These are phyloP conservation scores for Russula brevipes DNA, from an alignment of 768 basidiomycete genomes.

Conservation along the genomic window DNA sequence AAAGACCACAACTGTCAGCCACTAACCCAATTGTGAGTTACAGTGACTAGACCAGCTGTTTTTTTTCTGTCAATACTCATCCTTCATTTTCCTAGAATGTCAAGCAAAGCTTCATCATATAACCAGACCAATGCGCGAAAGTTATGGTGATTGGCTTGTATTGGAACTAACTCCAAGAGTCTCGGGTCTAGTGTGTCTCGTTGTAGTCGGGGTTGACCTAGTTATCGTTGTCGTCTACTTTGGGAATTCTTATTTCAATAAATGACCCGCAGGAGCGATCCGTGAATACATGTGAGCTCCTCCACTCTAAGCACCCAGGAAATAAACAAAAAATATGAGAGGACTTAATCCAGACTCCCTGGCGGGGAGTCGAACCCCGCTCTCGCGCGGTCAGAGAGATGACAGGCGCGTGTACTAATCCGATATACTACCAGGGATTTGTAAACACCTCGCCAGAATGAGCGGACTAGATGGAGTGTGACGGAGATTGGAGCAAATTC, in stretches of 20 bases:
- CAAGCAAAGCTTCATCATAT: conserved; percentile 9
- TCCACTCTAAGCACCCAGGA: not conserved
- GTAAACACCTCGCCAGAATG: too few species aligned
- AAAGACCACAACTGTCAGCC: conserved; percentile 69
- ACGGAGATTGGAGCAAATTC: too few species aligned
- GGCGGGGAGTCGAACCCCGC: conserved; percentile 36
- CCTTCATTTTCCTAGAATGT: conserved; percentile 1
- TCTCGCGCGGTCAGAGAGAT: conserved; percentile 28
- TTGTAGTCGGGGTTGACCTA: not conserved
- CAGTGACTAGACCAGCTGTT: not conserved
- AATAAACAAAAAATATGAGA: not conserved
- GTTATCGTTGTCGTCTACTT: not conserved
- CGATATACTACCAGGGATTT: conserved; percentile 17
- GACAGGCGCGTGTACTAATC: conserved; percentile 24
- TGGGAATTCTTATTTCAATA: not conserved
- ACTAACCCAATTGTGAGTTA: conserved; percentile 58
- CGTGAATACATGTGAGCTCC: too few species aligned
- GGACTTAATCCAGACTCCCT: conserved; percentile 17
- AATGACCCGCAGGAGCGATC: not conserved
- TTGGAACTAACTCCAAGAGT: not conserved
- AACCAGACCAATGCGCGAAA: not conserved
- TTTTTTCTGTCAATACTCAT: not conserved
- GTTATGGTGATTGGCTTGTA: not conserved
- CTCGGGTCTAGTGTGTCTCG: not conserved
- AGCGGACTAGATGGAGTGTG: too few species aligned